phyloP scores from a whole-genome alignment of 371 early-diverging fungal species.

The Saksenaea oblongispora region DNA sequence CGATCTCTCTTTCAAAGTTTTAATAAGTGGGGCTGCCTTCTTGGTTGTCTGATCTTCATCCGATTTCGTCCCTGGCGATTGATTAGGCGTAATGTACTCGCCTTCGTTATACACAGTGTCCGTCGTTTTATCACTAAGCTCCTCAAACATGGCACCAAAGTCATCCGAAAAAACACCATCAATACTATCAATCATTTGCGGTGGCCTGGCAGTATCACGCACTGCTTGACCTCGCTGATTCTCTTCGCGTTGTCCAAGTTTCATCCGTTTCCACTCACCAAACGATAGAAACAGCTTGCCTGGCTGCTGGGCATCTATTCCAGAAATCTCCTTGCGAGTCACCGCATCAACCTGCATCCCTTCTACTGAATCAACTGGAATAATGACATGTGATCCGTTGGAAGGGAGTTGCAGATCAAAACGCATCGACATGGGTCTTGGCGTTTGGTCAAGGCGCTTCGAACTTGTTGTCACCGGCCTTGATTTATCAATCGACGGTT shows the following conservation, averaged over 20 bases:
- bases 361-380: not conserved
- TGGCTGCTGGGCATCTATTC: not conserved
- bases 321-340: not conserved
- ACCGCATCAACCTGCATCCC: not conserved
- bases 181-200: slow-evolving; percentile 47
- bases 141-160: slow-evolving; percentile 51
- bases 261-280: not conserved
- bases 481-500: too few species aligned
- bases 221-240: not conserved
- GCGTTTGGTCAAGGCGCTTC: not conserved
- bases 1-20: slow-evolving; percentile 77
- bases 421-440: not conserved
- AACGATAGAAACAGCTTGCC: not conserved
- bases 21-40: slow-evolving; percentile 26
- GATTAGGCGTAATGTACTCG: slow-evolving; percentile 34
- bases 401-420: not conserved
- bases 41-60: slow-evolving; percentile 8
- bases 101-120: slow-evolving; percentile 33
- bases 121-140: slow-evolving; percentile 9
- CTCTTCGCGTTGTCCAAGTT: not conserved
- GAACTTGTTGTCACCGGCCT: not conserved
- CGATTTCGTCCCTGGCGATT: not conserved
- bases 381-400: not conserved
- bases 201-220: slow-evolving; percentile 1
- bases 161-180: slow-evolving; percentile 52